Evolutionary conservation across 208 protist genomes (phyloP), one percentile per base, ranked within the genome.

Genomic region (Crithidia mellificae): DNA sequence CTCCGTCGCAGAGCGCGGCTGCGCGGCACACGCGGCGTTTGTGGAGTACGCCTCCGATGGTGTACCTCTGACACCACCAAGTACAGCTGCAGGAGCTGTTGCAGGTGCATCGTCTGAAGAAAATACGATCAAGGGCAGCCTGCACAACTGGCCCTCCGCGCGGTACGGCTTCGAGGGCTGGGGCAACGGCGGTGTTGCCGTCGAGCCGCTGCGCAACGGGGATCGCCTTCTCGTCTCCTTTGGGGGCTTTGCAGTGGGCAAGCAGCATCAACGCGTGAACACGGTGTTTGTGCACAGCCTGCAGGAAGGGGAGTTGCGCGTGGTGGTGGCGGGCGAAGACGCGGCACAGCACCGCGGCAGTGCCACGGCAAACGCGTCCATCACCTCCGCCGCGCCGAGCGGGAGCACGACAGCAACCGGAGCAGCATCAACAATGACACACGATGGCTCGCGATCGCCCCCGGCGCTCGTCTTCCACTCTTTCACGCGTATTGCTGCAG

Each of bases 111-210:
- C 25, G 12, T 5, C 27, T n/a, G n/a, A n/a, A n/a, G n/a, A n/a
- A n/a, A n/a, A n/a, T 6, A 27, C 2, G 2, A 44, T 69, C 1
- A 1, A 27, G 27, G 62, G 29, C 22, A 25, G 30, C 4, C 47
- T 74, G 53, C 74, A 74, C 47, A 59, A 70, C 29, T 96, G 91
- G 88, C 84, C 91, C 3, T 84, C 76, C 0, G 86, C 85, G 24
- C 88, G 91, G 15, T 94, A 86, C 64, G 79, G 70, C 14, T 90
- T 94, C 52, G 84, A 91, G 32, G 83, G 91, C 17, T 96, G 91
- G 91, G 91, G 91, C 30, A 85, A 89, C 63, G 91, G 91, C 14
- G 72, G 62, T 1, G 71, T 80, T 1, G 81, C 72, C 20, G 52
- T 76, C 6, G 84, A 92, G 71, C 12, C 39, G 55, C 38, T 84